Conservation (phyloP, 1,139 yeast genomes). For the Pichia sp. region DNA sequence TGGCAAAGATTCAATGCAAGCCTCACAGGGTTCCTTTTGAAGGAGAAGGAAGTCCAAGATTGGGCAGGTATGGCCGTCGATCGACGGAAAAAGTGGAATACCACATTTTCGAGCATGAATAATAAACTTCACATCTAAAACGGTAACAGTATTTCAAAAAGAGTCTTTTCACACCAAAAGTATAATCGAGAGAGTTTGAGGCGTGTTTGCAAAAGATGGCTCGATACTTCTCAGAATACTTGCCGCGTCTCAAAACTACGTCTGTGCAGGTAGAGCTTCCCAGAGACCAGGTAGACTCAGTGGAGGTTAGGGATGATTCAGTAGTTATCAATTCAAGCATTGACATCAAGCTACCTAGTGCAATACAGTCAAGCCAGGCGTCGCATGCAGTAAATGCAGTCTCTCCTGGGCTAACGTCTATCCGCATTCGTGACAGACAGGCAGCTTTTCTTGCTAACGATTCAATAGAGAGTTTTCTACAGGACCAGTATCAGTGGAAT, state of each 20-base stretch:
- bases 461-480: neutral
- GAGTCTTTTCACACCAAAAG: too few species aligned
- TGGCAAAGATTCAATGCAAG: too few species aligned
- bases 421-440: neutral
- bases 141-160: too few species aligned
- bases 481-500: slow-evolving; percentile 26
- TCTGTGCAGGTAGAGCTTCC: slow-evolving; percentile 13
- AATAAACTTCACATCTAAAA: too few species aligned
- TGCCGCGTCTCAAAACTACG: slow-evolving; percentile 24
- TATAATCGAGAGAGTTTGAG: too few species aligned
- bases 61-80: too few species aligned
- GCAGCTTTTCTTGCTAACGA: neutral
- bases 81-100: too few species aligned
- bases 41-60: too few species aligned
- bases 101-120: too few species aligned
- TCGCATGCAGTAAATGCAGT: neutral
- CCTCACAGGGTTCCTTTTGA: too few species aligned
- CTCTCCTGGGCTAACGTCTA: neutral
- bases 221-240: slow-evolving; percentile 19
- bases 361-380: neutral
- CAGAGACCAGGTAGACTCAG: neutral
- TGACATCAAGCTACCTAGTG: neutral
- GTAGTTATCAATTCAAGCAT: neutral
- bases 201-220: neutral
- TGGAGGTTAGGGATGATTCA: neutral